A percentile compares a stretch with the other conserved stretches of the same genome.
These are phyloP conservation scores for Hibiscus tridactylites DNA, from an alignment of 345 rosid genomes.

Conservation along the genomic window DNA sequence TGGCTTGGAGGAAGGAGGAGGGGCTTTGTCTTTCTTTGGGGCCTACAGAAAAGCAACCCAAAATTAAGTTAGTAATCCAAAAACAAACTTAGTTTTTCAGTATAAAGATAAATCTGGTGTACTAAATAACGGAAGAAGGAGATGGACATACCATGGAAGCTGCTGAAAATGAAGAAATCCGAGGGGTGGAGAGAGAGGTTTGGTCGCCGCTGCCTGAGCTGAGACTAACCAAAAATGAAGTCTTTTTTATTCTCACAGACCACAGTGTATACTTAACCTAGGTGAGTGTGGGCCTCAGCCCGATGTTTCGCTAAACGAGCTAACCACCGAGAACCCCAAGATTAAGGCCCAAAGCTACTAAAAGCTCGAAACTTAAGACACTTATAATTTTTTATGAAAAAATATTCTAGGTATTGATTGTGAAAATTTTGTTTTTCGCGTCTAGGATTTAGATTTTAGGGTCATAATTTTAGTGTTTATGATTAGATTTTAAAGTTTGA, in stretches of 20 bases:
- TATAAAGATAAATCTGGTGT: background rate
- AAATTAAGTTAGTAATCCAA: background rate
- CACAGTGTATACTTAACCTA: background rate
- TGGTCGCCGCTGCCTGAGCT: background rate
- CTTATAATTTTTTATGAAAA: too few species aligned
- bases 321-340: background rate
- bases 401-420: too few species aligned
- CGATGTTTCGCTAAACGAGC: background rate
- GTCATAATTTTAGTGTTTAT: too few species aligned
- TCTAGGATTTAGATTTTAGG: too few species aligned
- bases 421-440: too few species aligned
- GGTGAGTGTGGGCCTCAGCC: background rate
- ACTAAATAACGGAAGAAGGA: background rate
- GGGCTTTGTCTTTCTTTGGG: constrained; percentile 71
- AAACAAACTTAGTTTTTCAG: background rate
- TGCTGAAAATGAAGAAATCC: background rate
- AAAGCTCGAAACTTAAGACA: background rate
- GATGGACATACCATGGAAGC: background rate
- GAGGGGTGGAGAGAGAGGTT: background rate
- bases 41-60: constrained; percentile 22
- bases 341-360: background rate
- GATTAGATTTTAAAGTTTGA: too few species aligned
- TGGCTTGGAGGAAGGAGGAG: constrained; percentile 72
- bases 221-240: background rate
- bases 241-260: background rate